phyloP scores from a whole-genome alignment of 345 rosid species.

The Dipteronia sinensis region DNA sequence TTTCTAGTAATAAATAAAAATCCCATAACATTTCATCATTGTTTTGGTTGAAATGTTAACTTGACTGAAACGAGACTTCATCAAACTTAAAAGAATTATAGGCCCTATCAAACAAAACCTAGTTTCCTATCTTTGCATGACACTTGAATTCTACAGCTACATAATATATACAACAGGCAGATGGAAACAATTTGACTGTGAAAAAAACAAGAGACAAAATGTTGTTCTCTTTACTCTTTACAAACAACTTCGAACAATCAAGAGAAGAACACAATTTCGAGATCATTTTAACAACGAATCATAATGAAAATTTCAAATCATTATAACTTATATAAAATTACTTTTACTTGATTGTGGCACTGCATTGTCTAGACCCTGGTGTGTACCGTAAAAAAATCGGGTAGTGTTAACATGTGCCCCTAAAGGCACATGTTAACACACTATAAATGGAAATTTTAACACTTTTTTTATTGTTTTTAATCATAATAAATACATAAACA shows the following conservation, averaged over 20 bases:
- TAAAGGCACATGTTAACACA: too few relatives aligned
- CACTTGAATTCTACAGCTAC: neutral
- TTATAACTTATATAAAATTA: too few relatives aligned
- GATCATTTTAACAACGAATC: too few relatives aligned
- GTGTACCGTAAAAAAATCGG: constrained; percentile 78
- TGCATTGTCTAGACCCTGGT: constrained; percentile 64
- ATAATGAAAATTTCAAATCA: too few relatives aligned
- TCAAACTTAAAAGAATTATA: neutral
- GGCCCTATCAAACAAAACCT: neutral
- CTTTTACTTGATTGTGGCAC: constrained; percentile 35
- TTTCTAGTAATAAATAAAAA: constrained; percentile 5
- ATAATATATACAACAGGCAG: neutral
- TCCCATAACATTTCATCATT: neutral
- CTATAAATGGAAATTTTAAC: too few relatives aligned
- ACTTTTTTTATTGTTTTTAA: too few relatives aligned
- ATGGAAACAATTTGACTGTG: neutral
- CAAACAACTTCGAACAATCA: too few relatives aligned
- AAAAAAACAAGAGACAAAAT: neutral
- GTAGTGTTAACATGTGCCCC: too few relatives aligned
- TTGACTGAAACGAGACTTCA: neutral
- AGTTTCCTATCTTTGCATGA: neutral
- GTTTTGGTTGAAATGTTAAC: neutral
- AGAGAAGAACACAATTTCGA: neutral
- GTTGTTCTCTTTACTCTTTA: too few relatives aligned
- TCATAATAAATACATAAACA: too few relatives aligned